phyloP scores from a whole-genome alignment of 495 filamentous ascomycete species.

The Penicillium pancosmium region DNA sequence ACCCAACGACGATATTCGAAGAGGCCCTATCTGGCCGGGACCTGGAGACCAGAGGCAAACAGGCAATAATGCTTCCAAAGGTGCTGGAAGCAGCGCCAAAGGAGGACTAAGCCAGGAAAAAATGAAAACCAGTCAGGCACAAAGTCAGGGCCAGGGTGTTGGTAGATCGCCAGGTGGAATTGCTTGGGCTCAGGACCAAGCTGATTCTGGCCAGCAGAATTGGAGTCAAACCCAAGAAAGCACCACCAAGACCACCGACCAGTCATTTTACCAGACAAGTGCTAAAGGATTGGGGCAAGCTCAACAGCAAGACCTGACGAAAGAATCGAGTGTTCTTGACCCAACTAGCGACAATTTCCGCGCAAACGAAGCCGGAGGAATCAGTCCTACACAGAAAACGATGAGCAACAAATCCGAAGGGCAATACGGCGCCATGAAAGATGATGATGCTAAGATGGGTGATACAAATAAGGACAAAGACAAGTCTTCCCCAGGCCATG shows the following conservation, averaged over 20 bases:
- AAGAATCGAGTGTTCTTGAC: constrained; percentile 1
- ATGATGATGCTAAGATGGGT: not conserved
- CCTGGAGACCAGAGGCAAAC: constrained; percentile 15
- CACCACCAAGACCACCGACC: not conserved
- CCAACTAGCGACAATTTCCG: not conserved
- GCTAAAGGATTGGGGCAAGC: not conserved
- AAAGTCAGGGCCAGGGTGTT: not conserved
- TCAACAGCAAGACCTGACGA: not conserved
- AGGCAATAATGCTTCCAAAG: constrained; percentile 5
- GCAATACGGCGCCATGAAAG: not conserved
- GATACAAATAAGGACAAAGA: not conserved
- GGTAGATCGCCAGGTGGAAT: not conserved
- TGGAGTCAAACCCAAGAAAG: not conserved
- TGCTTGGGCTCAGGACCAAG: not conserved
- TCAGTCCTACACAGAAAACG: not conserved
- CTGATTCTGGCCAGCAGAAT: not conserved
- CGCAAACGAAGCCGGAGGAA: not conserved
- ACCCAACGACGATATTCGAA: constrained; percentile 29
- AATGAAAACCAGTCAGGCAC: not conserved
- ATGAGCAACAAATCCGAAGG: not conserved
- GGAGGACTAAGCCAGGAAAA: not conserved
- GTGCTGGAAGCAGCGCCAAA: constrained; percentile 5
- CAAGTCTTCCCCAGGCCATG: not conserved
- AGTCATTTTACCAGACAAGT: not conserved
- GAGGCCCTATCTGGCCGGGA: constrained; percentile 23